These are phyloP conservation scores for Lolium rigidum DNA, from an alignment of 176 grass and related monocot genomes.

Conservation along the genomic window DNA sequence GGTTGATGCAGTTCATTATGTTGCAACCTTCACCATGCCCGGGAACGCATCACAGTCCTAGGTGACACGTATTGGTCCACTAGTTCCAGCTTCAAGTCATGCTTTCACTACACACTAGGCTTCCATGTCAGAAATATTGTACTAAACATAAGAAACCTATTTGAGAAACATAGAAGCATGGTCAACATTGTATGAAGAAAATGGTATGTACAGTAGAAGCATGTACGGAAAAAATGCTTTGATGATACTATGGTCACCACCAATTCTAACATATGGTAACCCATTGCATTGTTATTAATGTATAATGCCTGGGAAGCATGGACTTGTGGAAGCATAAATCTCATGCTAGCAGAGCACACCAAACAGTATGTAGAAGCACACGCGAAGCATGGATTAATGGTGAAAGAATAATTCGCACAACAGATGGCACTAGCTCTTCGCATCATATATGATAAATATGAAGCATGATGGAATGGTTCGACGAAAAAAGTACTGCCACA, in stretches of 20 bases:
- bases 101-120: background rate
- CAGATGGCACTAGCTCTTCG: too few relatives aligned
- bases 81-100: background rate
- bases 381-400: too few relatives aligned
- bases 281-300: background rate
- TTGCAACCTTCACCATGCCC: too few relatives aligned
- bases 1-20: too few relatives aligned
- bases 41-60: background rate
- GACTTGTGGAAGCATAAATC: too few relatives aligned
- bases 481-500: too few relatives aligned
- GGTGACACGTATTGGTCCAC: background rate
- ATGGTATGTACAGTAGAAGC: background rate
- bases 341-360: too few relatives aligned
- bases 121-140: background rate
- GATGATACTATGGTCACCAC: background rate
- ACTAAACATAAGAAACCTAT: background rate
- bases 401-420: too few relatives aligned
- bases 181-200: background rate
- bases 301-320: too few relatives aligned
- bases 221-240: background rate
- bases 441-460: too few relatives aligned
- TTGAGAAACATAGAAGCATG: background rate
- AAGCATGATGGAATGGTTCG: too few relatives aligned
- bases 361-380: too few relatives aligned
- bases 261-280: background rate